Evolutionary conservation across 179 eudicot genomes (phyloP).

Genomic region (Silene vulgaris): DNA sequence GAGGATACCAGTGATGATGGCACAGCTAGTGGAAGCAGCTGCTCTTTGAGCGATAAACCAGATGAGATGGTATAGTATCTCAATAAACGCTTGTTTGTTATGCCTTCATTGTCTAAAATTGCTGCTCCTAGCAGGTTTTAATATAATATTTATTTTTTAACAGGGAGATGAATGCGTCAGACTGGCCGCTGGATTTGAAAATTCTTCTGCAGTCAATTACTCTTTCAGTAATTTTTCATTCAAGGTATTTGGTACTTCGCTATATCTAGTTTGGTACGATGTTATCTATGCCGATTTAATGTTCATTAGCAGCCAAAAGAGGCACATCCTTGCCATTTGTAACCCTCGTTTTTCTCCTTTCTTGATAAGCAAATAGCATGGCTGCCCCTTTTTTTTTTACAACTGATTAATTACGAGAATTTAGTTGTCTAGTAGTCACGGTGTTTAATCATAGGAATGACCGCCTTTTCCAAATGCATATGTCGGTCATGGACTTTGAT

Average conservation of each 20-base stretch:
- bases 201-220: conserved; percentile 62
- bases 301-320: neutral
- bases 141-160: neutral
- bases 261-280: neutral
- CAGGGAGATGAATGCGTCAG: conserved; percentile 84
- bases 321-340: neutral
- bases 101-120: neutral
- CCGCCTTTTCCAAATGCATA: neutral
- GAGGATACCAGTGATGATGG: conserved; percentile 80
- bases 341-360: neutral
- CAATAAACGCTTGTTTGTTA: neutral
- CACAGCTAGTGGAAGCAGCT: conserved; percentile 74
- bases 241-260: conserved; percentile 48
- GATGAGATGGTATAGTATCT: conserved; percentile 83
- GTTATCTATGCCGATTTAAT: neutral
- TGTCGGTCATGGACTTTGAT: neutral
- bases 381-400: neutral
- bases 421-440: neutral
- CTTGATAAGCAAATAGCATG: neutral
- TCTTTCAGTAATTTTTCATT: conserved; percentile 97
- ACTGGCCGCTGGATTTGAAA: conserved; percentile 56
- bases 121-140: neutral
- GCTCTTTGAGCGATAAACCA: conserved; percentile 71
- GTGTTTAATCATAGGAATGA: neutral
- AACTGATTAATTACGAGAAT: neutral